Evolutionary conservation across 345 rosid genomes (phyloP), one percentile per base, ranked within the genome.

Genomic region (Melaleuca quinquenervia): DNA sequence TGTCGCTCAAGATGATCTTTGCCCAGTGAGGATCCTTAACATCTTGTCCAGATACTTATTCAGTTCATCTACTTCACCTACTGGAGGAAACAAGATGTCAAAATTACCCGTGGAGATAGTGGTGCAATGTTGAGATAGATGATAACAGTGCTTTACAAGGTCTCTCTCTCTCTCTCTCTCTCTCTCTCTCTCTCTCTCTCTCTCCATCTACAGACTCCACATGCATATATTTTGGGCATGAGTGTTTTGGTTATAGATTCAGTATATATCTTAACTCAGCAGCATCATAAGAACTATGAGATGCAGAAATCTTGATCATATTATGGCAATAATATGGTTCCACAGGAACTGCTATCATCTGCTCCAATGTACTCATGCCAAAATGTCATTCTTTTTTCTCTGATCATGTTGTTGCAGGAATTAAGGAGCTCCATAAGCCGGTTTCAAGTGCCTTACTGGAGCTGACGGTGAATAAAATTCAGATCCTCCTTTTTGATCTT

Each of bases 51-150:
- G 98, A 96, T 94, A 89, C 88, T 96, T 62, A 86, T 90, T 84
- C 98, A 96, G 88, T 96, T 96, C 85, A 83, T 90, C 84, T 93
- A 93, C 88, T 96, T 93, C 89, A 87, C 85, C 27, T 90, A 85
- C 87, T 36, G 88, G 88, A 89, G 56, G 52, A 80, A 84, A 18
- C 78, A 32, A 32, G 44, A 85, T 41, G 53, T 32, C 52, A 85
- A 76, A 78, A 50, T 49, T 44, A 49, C 53, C 51, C 20, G 27
- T 76, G 83, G 50, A 53, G 87, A 45, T 20, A 78, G 52, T 16
- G 24, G 26, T 52, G 70, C 86, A 36, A 84, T 78, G 50, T 85
- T 52, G 75, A 78, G 55, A 49, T 74, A 51, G 70, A 52, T 21
- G 51, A 53, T 32, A 10, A 44, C 15, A 85, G 32, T 11, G 27